Conservation (phyloP, 2,329 filamentous ascomycete species). For the Aspergillus sp. region DNA sequence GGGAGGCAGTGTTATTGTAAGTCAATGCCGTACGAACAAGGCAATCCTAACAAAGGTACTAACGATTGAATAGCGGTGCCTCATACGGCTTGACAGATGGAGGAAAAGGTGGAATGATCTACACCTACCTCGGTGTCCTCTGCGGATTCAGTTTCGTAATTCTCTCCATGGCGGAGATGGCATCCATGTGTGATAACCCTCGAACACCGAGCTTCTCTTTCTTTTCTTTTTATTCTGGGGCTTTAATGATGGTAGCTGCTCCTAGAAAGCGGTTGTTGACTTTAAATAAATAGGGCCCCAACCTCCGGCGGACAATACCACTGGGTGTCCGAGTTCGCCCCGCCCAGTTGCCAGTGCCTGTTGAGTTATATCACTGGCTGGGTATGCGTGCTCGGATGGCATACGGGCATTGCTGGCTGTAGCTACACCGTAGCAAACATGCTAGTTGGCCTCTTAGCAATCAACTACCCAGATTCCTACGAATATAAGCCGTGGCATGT, state of each 20-base stretch:
- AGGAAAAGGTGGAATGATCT: constrained; percentile 41
- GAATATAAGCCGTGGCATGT: constrained; percentile 33
- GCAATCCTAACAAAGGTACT: neutral
- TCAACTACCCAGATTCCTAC: constrained; percentile 34
- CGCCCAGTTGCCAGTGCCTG: constrained; percentile 35
- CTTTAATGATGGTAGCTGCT: too few relatives aligned
- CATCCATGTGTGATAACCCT: constrained; percentile 43
- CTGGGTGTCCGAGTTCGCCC: constrained; percentile 44
- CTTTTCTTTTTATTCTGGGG: too few relatives aligned
- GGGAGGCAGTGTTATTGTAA: constrained; percentile 31
- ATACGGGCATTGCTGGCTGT: constrained; percentile 37
- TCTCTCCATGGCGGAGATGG: constrained; percentile 46
- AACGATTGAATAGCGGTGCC: constrained; percentile 9
- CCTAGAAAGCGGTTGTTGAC: too few relatives aligned
- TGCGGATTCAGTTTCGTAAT: constrained; percentile 42
- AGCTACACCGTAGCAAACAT: constrained; percentile 38
- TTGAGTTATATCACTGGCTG: constrained; percentile 43
- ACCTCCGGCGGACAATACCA: constrained; percentile 46
- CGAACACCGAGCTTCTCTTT: too few relatives aligned
- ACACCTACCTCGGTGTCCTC: constrained; percentile 40
- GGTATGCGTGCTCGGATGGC: constrained; percentile 43
- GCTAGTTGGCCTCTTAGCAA: constrained; percentile 38
- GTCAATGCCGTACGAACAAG: neutral
- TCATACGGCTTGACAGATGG: constrained; percentile 38
- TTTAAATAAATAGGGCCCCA: constrained; percentile 28